Evolutionary conservation across 1,139 yeast species (phyloP).

Genomic region (Kluyveromyces sp.): DNA sequence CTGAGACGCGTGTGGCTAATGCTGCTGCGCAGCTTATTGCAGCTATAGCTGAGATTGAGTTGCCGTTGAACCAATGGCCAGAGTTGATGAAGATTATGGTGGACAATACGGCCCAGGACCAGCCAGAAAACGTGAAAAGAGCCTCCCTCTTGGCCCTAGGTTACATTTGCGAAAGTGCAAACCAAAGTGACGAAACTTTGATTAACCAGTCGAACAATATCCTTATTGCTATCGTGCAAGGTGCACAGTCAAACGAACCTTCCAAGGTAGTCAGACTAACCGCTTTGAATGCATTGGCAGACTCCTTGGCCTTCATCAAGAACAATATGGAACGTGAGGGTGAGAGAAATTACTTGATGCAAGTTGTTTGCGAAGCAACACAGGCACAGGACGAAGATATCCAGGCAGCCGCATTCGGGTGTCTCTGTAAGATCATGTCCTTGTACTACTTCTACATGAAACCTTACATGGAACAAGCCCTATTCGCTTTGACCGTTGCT

Average conservation of each 20-base stretch:
- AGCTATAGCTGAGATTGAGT: conserved; percentile 90
- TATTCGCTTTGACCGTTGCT: conserved; percentile 78
- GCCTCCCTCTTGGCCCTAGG: conserved; percentile 88
- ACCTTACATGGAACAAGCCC: conserved; percentile 94
- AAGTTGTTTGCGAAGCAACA: conserved; percentile 97
- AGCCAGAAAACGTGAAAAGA: conserved; percentile 72
- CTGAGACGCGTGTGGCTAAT: conserved; percentile 75
- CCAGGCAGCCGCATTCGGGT: conserved; percentile 94
- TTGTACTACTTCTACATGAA: conserved; percentile 84
- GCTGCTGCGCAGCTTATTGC: conserved; percentile 93
- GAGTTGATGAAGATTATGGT: conserved; percentile 77
- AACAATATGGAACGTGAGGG: conserved; percentile 87
- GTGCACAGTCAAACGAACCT: conserved; percentile 80
- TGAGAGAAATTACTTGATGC: conserved; percentile 95
- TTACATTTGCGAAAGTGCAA: conserved; percentile 90
- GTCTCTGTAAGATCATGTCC: conserved; percentile 87
- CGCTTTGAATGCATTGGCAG: conserved; percentile 85
- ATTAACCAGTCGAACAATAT: conserved; percentile 86
- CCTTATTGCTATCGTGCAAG: conserved; percentile 91
- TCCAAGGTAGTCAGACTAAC: conserved; percentile 71
- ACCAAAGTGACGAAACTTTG: conserved; percentile 73
- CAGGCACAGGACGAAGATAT: conserved; percentile 76
- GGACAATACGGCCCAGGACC: conserved; percentile 72
- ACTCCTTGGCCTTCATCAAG: conserved; percentile 83
- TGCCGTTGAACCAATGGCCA: conserved; percentile 84